Evolutionary conservation across 345 rosid genomes (phyloP), one percentile per base, ranked within the genome.

Genomic region (Gossypium anomalum): DNA sequence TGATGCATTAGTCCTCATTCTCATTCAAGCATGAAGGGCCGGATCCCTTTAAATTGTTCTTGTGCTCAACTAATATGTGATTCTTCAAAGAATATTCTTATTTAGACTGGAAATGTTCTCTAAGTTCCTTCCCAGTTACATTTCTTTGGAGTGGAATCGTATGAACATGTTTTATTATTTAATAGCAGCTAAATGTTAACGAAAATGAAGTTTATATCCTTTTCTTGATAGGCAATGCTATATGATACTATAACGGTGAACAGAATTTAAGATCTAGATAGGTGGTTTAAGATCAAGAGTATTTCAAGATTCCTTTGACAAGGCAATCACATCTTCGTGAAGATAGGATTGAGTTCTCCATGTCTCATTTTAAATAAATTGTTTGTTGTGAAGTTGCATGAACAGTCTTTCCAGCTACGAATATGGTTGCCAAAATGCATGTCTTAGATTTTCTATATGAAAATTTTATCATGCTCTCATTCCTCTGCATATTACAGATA

Each of bases 401-500:
- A 68, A 27, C 14, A 68, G 57, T 25, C 44, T 29, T 51, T 27
- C 9, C 17, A 13, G 10, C 23, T 27, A 51, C 2, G 29, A 51
- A 16, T 27, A 17, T 70, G 16, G 27, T 29, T 65, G 66, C 29
- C 17, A 44, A 58, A 66, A 70, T 43, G 25, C 5, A 13, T 70
- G 60, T 48, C 48, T 69, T 55, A 23, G 43, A 56, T 20, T 49
- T 44, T 76, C 47, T 77, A n/a, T 22, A 41, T 52, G 5, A 13
- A 44, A 61, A 63, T 9, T 77, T 12, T 70, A 52, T 70, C 45
- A 70, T 13, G 52, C 25, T 70, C 66, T 78, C 17, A 17, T 60
- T 20, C 14, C 51, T 75, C 17, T 63, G 34, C 63, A 11, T 72
- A 43, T 77, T 61, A 34, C 89, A 86, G 91, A 72, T 82, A 73